These are phyloP conservation scores for Eremothecium cymbalariae DNA, from an alignment of 1,139 yeast species.

Conservation along the genomic window DNA sequence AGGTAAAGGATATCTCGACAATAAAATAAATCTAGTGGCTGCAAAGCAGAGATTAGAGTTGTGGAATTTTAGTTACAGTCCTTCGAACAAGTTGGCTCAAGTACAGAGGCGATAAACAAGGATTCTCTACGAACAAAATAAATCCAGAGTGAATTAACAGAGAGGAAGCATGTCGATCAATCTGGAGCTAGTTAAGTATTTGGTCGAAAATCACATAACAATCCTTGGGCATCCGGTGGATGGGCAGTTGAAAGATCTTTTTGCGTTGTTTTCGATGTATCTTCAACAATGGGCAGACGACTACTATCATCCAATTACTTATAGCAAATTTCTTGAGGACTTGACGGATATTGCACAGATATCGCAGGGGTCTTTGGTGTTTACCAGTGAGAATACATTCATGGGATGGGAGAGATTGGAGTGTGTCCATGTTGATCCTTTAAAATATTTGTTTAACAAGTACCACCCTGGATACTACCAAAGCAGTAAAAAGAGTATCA, in stretches of 20 bases:
- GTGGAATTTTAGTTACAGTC: too few species aligned
- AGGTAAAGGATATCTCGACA: too few species aligned
- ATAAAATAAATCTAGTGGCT: too few species aligned
- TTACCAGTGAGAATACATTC: slow-evolving; percentile 7
- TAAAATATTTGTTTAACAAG: slow-evolving; percentile 17
- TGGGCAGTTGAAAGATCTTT: slow-evolving; percentile 20
- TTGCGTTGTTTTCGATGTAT: slow-evolving; percentile 14
- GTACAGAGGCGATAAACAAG: too few species aligned
- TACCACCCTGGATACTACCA: slow-evolving; percentile 3
- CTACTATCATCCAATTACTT: slow-evolving; percentile 5
- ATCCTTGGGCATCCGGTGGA: slow-evolving; percentile 17
- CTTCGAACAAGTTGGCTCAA: too few species aligned
- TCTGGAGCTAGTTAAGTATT: slow-evolving; percentile 15
- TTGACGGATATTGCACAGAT: slow-evolving; percentile 12
- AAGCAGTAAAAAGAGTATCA: slow-evolving; percentile 3
- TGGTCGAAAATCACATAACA: slow-evolving; percentile 19
- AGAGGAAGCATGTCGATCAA: slow-evolving; percentile 10
- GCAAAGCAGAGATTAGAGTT: too few species aligned
- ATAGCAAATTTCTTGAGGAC: slow-evolving; percentile 12
- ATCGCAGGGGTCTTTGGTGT: slow-evolving; percentile 12
- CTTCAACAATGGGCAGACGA: slow-evolving; percentile 7
- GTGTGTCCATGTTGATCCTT: slow-evolving; percentile 22
- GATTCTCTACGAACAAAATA: too few species aligned
- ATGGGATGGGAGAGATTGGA: slow-evolving; percentile 11
- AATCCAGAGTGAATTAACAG: too few species aligned